Evolutionary conservation across 1,284 basidiomycete species (phyloP).

Genomic region (Cutaneotrichosporon sp.): DNA sequence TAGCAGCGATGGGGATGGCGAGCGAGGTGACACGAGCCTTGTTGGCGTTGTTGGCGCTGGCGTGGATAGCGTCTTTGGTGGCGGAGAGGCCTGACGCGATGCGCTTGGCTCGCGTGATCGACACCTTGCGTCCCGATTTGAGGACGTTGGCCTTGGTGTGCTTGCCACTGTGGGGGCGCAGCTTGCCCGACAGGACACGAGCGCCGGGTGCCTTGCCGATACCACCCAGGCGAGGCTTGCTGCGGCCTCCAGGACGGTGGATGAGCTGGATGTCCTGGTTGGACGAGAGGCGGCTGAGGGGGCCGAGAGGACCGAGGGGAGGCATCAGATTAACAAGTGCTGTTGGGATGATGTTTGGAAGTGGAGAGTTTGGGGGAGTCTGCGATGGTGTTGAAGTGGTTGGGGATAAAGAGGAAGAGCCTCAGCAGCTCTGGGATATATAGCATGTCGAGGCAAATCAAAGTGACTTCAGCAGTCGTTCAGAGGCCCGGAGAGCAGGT

Average conservation of each 20-base stretch:
- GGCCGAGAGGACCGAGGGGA: too few relatives aligned
- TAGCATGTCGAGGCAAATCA: too few relatives aligned
- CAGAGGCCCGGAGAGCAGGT: too few relatives aligned
- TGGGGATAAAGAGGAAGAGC: too few relatives aligned
- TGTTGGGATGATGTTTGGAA: too few relatives aligned
- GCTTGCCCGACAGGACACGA: neutral
- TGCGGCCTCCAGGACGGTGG: conserved; percentile 2
- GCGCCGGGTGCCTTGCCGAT: conserved; percentile 3
- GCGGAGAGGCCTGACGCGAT: conserved; percentile 1
- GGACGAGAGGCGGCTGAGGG: conserved; percentile 11
- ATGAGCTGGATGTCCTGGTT: conserved; percentile 24
- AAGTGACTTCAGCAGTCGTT: too few relatives aligned
- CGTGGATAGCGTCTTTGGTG: neutral
- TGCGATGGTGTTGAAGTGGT: neutral
- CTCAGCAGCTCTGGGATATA: too few relatives aligned
- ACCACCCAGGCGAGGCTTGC: conserved; percentile 11
- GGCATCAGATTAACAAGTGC: too few relatives aligned
- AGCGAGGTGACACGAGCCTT: neutral
- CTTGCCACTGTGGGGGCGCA: neutral
- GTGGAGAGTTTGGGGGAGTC: neutral
- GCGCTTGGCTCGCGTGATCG: conserved; percentile 22
- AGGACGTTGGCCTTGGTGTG: conserved; percentile 10
- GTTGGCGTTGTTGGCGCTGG: neutral
- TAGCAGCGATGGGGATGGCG: neutral
- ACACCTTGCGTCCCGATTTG: conserved; percentile 7